phyloP scores from a whole-genome alignment of 2,329 filamentous ascomycete species.

The Colletotrichum brevisporum region DNA sequence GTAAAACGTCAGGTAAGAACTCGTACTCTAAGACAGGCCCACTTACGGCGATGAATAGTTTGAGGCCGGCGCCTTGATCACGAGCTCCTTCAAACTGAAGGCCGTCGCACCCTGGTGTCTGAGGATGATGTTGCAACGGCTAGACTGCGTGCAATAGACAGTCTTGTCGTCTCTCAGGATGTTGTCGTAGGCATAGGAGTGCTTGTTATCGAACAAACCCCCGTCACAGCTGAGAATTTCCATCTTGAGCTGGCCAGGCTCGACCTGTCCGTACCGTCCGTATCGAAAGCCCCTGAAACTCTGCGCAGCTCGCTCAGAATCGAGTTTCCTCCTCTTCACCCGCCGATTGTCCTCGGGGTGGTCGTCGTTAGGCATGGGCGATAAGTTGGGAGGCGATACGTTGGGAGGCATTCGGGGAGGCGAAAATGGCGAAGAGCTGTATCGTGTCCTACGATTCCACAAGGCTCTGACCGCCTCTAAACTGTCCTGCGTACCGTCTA shows the following conservation, averaged over 20 bases:
- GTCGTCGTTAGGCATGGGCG: slow-evolving; percentile 55
- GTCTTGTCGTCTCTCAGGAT: slow-evolving; percentile 85
- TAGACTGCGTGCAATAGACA: slow-evolving; percentile 92
- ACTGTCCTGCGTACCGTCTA: slow-evolving; percentile 35
- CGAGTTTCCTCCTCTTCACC: slow-evolving; percentile 79
- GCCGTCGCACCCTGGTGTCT: slow-evolving; percentile 84
- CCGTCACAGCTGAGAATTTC: slow-evolving; percentile 93
- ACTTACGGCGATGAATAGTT: slow-evolving; percentile 91
- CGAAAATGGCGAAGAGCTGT: slow-evolving; percentile 40
- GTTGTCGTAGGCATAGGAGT: slow-evolving; percentile 80
- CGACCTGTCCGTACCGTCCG: slow-evolving; percentile 88
- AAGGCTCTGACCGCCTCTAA: slow-evolving; percentile 39
- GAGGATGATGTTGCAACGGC: slow-evolving; percentile 88
- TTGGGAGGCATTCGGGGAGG: slow-evolving; percentile 47
- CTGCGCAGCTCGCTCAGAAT: slow-evolving; percentile 69
- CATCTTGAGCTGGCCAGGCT: slow-evolving; percentile 85
- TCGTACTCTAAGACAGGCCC: slow-evolving; percentile 13
- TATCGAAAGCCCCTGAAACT: slow-evolving; percentile 78
- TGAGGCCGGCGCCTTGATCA: slow-evolving; percentile 84
- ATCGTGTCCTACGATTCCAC: slow-evolving; percentile 39
- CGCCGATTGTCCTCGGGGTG: slow-evolving; percentile 65
- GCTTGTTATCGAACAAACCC: slow-evolving; percentile 76
- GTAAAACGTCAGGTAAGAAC: slow-evolving; percentile 36
- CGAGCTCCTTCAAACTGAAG: slow-evolving; percentile 86
- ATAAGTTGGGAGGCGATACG: slow-evolving; percentile 50